Base-by-base conservation (phyloP, 2,329 filamentous ascomycete genomes). In the Trichoderma oligosporum region DNA sequence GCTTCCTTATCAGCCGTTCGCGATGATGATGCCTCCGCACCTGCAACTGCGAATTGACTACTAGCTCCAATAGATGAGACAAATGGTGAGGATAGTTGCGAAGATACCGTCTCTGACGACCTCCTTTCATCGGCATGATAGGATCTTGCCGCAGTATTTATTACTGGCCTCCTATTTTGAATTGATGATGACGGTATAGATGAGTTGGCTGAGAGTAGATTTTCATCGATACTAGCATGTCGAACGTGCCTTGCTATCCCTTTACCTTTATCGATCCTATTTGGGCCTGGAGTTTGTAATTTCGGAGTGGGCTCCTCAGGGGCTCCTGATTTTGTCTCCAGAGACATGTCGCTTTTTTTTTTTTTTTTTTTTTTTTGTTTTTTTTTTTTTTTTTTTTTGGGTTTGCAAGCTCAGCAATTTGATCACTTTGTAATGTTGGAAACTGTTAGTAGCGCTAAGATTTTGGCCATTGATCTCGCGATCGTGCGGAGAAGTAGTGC, bases 191-290 rank as follows among this genome's bases (percentile, higher is more conserved):
- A 35, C 25, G 57, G 51, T n/a, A 59, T 25, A 4, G 57, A 33
- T 16, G 57, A 48, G 41, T 12, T 22, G 22, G 22, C 12, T 5
- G 36, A 33, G 7, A 20, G 27, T 14, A 36, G 29, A 29, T 49
- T 38, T 9, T 49, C 44, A 33, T 59, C 57, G 22, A 59, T 38
- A 22, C 57, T 55, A 11, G 29, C 44, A 7, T 45, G 51, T 9
- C 51, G 57, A 38, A 24, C 29, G 36, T 55, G 57, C 22, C 14
- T 59, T 44, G 44, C 44, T 3, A 14, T 16, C 14, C 49, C 38
- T 39, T 59, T 59, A 9, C 35, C 31, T 25, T 55, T 59, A 29
- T 55, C 41, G 20, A 4, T 4, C 9, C 33, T 46, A 16, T 31
- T 29, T 4, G 41, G 31, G 24, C 36, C 44, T 7, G 35, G 14